Percentiles rank a stretch among this genome's conserved stretches.
Evolutionary conservation across 2,329 filamentous ascomycete species (phyloP).

Genomic region (Pseudovirgaria hyperparasitica): DNA sequence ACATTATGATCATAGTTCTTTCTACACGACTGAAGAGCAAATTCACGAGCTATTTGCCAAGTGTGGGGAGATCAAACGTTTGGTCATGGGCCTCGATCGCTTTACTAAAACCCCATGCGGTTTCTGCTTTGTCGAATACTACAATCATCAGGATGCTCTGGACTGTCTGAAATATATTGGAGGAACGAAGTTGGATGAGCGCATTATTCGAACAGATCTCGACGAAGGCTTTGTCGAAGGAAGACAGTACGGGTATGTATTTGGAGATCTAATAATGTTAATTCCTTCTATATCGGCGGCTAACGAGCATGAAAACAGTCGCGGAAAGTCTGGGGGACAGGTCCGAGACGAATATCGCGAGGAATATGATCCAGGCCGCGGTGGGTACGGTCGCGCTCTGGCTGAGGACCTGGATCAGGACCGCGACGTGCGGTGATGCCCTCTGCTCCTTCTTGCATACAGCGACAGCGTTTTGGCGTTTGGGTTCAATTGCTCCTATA

Average conservation of each 20-base stretch:
- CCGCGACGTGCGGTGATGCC: conserved; percentile 17
- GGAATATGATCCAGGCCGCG: conserved; percentile 89
- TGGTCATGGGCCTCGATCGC: conserved; percentile 94
- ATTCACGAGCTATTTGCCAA: conserved; percentile 95
- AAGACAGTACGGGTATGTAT: conserved; percentile 67
- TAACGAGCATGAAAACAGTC: conserved; percentile 26
- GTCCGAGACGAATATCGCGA: conserved; percentile 96
- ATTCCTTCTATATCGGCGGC: background rate
- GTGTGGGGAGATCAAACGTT: conserved; percentile 92
- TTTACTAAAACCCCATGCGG: conserved; percentile 97
- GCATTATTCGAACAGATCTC: conserved; percentile 87
- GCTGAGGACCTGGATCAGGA: conserved; percentile 41
- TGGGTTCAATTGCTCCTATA: no score
- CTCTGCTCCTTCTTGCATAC: no score
- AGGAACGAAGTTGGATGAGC: conserved; percentile 94
- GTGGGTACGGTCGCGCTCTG: conserved; percentile 72
- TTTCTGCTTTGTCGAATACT: conserved; percentile 99
- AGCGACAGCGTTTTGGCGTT: no score
- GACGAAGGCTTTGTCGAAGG: conserved; percentile 95
- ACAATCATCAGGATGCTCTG: conserved; percentile 90
- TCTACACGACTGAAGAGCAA: conserved; percentile 98
- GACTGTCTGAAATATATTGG: conserved; percentile 99
- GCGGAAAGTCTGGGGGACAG: conserved; percentile 91
- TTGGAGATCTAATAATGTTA: no score
- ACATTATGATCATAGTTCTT: conserved; percentile 47